Evolutionary conservation across 208 protist species (phyloP), one percentile per base, ranked within the genome.

Genomic region (Acanthamoeba divionensis): DNA sequence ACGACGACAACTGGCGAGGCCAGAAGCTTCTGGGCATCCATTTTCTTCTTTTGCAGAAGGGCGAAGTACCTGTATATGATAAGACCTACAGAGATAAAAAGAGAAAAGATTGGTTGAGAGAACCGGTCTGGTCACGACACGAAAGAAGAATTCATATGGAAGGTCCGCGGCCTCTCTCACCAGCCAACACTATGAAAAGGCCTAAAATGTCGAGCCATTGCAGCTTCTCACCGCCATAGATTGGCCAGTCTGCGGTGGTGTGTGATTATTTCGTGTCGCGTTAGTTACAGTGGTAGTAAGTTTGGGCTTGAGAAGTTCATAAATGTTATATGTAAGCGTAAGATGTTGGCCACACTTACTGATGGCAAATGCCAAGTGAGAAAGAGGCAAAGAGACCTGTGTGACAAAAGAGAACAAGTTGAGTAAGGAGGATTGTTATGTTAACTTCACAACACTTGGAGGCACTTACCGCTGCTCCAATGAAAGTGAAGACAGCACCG

Each of bases 311-410:
- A 36, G 26, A 9, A 3, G 18, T 31, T 41, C 9, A 33, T 38
- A 73, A 38, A 26, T 18, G 21, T 3, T 3, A 33, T 2, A 3
- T 3, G 47, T 38, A 36, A 15, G 2, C 12, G 31, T 15, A 73
- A 13, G 65, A 31, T 31, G 18, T 10, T 6, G 18, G 65, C 9
- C 18, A 73, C 36, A 41, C 10, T 36, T 26, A 77, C 66, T 57
- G 54, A 87, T 87, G 77, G 52, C 77, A 66, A 87, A 87, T 31
- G 77, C 77, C 26, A 87, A 87, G 77, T 87, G 77, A n/a, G 77
- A 87, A 18, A 87, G 29, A 4, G 77, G 77, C 18, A 87, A 45
- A 2, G 77, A 87, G 18, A 60, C n/a, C 52, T 60, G 52, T 60
- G n/a, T n/a, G n/a, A n/a, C n/a, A n/a, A n/a, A n/a, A n/a, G n/a